Conservation (phyloP, 176 grass and related monocot genomes). For the Eleusine indica region DNA sequence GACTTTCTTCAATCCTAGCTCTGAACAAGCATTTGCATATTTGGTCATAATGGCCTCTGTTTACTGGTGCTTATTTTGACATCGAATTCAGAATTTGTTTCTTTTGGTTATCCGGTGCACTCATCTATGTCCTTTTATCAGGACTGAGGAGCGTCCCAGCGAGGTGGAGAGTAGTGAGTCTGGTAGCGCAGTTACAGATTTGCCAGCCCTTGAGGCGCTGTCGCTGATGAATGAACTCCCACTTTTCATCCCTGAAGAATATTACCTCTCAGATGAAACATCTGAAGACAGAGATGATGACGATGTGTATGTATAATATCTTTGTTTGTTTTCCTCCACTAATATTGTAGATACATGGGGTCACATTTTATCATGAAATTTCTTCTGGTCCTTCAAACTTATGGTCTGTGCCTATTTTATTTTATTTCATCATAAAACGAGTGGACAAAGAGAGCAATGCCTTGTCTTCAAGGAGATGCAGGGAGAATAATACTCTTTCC, state of each 20-base stretch:
- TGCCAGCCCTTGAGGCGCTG: no score
- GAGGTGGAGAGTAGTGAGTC: background rate
- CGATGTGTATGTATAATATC: background rate
- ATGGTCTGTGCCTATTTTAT: no score
- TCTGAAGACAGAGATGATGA: background rate
- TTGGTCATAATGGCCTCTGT: background rate
- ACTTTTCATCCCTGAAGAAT: no score
- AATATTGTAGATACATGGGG: background rate
- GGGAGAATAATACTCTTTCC: no score
- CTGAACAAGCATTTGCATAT: background rate
- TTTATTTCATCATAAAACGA: no score
- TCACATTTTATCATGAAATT: no score
- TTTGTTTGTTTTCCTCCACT: background rate
- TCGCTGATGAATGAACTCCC: no score
- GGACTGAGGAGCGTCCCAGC: background rate
- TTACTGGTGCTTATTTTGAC: background rate
- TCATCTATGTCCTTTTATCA: background rate
- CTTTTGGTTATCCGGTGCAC: background rate
- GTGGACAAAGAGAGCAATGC: no score
- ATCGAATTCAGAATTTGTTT: background rate
- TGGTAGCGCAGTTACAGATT: no score
- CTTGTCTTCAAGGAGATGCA: no score
- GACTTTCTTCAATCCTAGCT: background rate
- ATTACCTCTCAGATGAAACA: background rate
- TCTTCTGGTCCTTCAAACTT: no score